Conservation (phyloP, 176 grass and related monocot species). For the Echinochloa phyllopogon region DNA sequence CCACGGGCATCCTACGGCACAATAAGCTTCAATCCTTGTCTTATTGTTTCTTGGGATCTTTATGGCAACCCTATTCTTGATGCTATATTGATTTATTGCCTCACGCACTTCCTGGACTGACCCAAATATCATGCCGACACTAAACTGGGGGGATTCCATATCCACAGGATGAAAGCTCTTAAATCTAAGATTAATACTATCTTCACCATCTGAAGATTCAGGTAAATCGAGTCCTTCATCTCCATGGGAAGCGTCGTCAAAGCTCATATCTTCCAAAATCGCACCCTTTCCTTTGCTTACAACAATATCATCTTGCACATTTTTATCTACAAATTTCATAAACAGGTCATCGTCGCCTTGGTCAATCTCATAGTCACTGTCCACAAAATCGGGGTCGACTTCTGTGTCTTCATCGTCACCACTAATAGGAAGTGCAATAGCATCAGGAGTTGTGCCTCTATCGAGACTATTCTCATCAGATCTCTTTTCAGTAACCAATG, state of each 20-base stretch:
- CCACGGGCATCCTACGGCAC: no score
- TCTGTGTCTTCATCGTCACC: background rate
- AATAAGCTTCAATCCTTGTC: background rate
- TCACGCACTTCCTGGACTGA: background rate
- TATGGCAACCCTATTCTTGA: background rate
- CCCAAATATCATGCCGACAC: background rate
- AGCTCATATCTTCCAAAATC: background rate
- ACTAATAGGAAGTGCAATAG: background rate
- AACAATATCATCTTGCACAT: background rate
- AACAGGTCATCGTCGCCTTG: background rate
- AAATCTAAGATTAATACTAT: background rate
- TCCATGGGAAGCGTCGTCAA: background rate
- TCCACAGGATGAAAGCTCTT: background rate
- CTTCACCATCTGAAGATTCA: conserved; percentile 1
- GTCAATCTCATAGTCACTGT: background rate
- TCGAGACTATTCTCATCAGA: background rate
- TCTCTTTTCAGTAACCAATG: background rate
- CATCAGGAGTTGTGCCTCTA: background rate
- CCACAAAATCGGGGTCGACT: background rate
- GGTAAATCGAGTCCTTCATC: background rate
- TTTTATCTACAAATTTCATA: background rate
- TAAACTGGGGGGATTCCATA: background rate
- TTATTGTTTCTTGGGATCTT: background rate
- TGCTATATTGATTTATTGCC: background rate
- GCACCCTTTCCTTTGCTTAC: background rate